These are phyloP conservation scores for Perilla frutescens DNA, from an alignment of 257 asterid species.

Conservation along the genomic window DNA sequence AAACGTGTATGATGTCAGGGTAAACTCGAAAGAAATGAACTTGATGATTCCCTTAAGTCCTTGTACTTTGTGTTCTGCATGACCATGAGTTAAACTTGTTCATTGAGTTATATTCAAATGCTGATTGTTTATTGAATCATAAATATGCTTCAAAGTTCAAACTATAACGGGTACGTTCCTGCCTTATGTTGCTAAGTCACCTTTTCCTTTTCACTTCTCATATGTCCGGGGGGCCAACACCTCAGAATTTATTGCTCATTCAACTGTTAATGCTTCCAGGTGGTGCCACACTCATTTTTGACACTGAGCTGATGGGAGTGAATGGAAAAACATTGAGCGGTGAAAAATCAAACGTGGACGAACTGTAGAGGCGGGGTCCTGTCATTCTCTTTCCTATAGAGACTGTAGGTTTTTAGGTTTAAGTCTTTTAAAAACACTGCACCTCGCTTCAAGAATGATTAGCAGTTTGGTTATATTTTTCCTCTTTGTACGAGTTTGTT, in stretches of 20 bases:
- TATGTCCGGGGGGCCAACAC: not conserved
- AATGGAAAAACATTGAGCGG: constrained; percentile 68
- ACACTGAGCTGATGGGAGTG: constrained; percentile 91
- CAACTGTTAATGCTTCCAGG: constrained; percentile 52
- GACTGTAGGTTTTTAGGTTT: constrained; percentile 20
- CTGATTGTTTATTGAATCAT: not conserved
- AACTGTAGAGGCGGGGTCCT: constrained; percentile 45
- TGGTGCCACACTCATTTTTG: constrained; percentile 92
- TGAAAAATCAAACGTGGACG: constrained; percentile 51
- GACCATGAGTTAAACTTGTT: not conserved
- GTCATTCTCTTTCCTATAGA: constrained; percentile 17
- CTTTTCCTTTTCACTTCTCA: not conserved
- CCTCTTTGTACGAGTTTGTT: constrained; percentile 10
- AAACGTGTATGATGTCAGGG: not conserved
- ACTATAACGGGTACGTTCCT: no score
- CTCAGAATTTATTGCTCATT: constrained; percentile 1
- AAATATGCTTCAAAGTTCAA: not conserved
- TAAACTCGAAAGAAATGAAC: not conserved
- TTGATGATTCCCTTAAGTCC: not conserved
- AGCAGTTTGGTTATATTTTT: not conserved
- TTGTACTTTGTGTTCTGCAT: not conserved
- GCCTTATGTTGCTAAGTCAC: not conserved
- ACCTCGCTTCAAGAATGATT: constrained; percentile 31
- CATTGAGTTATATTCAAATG: constrained; percentile 5
- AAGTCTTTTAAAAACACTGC: constrained; percentile 22